These are phyloP conservation scores for Baudoinia panamericana DNA, from an alignment of 495 filamentous ascomycete genomes.

Conservation along the genomic window DNA sequence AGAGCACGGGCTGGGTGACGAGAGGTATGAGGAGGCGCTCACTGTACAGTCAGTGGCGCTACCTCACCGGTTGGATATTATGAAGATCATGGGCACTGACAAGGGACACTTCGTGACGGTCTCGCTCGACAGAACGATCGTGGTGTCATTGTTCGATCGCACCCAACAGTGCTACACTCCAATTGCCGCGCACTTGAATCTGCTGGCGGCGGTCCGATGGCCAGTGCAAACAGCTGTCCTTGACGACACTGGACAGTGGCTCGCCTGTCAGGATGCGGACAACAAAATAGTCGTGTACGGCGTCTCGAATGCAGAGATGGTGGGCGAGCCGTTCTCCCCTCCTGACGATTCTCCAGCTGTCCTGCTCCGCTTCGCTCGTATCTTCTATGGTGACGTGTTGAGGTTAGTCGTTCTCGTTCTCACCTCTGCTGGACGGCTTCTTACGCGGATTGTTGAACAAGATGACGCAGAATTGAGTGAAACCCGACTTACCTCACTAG, in stretches of 20 bases:
- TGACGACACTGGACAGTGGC: conserved; percentile 45
- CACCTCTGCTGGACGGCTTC: conserved; percentile 14
- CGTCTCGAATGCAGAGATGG: conserved; percentile 17
- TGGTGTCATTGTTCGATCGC: conserved; percentile 38
- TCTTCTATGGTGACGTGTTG: background rate
- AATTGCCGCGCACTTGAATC: conserved; percentile 28
- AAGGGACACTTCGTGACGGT: conserved; percentile 51
- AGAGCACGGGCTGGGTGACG: conserved; percentile 27
- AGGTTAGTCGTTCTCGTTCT: conserved; percentile 3
- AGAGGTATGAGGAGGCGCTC: conserved; percentile 34
- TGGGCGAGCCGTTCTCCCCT: conserved; percentile 2
- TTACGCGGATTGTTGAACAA: background rate
- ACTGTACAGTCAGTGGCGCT: conserved; percentile 43
- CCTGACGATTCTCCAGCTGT: conserved; percentile 17
- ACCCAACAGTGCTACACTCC: conserved; percentile 23
- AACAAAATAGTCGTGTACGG: conserved; percentile 40
- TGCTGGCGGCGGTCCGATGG: conserved; percentile 26
- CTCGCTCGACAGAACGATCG: conserved; percentile 48
- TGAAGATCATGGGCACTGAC: conserved; percentile 42
- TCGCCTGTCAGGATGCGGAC: conserved; percentile 47
- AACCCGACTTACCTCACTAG: background rate
- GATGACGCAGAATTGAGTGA: background rate
- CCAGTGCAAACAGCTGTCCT: conserved; percentile 48
- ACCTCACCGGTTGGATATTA: conserved; percentile 51
- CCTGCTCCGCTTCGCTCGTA: conserved; percentile 9